Percentiles rank a stretch among this genome's conserved stretches.
phyloP scores from a whole-genome alignment of 176 grass and related monocot genomes.

The Paspalum vaginatum region DNA sequence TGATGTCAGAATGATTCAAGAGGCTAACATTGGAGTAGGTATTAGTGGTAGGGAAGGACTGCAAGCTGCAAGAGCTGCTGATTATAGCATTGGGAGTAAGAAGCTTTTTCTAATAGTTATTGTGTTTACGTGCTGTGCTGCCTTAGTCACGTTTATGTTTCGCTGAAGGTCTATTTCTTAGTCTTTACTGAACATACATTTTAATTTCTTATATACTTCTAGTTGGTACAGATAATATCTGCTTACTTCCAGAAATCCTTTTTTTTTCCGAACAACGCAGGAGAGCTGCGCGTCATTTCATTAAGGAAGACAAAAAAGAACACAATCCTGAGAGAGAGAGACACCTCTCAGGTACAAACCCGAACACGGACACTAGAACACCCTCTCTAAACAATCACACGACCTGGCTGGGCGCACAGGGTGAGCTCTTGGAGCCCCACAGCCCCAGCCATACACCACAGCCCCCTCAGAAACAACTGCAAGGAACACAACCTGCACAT shows the following conservation, averaged over 20 bases:
- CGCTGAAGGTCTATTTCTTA: neutral
- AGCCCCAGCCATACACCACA: no score
- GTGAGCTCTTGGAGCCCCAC: no score
- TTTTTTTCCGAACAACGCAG: no score
- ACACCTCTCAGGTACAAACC: no score
- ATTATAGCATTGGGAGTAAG: conserved; percentile 96
- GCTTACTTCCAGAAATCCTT: neutral
- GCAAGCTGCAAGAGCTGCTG: conserved; percentile 93
- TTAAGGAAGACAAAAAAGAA: no score
- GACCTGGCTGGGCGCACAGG: no score
- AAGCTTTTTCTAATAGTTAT: conserved; percentile 1
- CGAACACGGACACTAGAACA: no score
- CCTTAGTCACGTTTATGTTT: neutral
- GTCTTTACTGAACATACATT: neutral
- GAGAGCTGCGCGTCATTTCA: no score
- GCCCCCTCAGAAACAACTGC: no score
- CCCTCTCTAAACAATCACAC: no score
- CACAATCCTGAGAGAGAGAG: no score
- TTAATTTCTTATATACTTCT: neutral
- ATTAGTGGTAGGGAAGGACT: conserved; percentile 96
- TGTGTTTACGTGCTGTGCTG: conserved; percentile 17
- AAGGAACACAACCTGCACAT: no score
- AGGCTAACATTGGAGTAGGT: conserved; percentile 90
- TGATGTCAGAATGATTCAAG: conserved; percentile 99
- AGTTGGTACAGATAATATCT: neutral